Evolutionary conservation across 768 basidiomycete genomes (phyloP).

Genomic region (Hericium alpestre): DNA sequence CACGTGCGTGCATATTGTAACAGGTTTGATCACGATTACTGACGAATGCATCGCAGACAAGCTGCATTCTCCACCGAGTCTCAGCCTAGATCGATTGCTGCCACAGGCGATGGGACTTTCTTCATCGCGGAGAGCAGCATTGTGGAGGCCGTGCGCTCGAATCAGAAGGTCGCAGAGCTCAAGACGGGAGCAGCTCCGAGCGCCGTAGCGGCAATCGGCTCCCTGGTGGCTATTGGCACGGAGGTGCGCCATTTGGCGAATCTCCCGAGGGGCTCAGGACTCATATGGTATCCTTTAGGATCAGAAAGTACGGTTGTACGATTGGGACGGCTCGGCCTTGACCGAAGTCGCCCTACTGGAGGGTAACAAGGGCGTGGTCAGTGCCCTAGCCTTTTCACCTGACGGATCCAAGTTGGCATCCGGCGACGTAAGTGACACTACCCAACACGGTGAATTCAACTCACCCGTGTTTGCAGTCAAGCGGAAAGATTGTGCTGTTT

Average conservation of each 20-base stretch:
- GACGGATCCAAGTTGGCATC: slow-evolving; percentile 67
- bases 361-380: slow-evolving; percentile 60
- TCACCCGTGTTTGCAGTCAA: slow-evolving; percentile 37
- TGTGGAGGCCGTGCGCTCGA: slow-evolving; percentile 59
- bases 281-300: slow-evolving; percentile 33
- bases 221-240: slow-evolving; percentile 59
- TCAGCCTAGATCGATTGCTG: slow-evolving; percentile 62
- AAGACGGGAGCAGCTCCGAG: slow-evolving; percentile 43
- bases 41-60: slow-evolving; percentile 26
- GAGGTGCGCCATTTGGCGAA: slow-evolving; percentile 38
- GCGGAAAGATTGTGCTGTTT: slow-evolving; percentile 73
- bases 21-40: neutral
- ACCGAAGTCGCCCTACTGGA: slow-evolving; percentile 48
- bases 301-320: slow-evolving; percentile 60
- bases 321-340: slow-evolving; percentile 59
- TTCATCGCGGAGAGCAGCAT: slow-evolving; percentile 50
- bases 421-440: slow-evolving; percentile 62
- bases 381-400: slow-evolving; percentile 68
- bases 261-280: neutral
- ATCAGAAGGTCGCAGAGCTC: slow-evolving; percentile 55
- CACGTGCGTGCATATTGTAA: slow-evolving; percentile 29
- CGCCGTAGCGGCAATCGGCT: slow-evolving; percentile 42
- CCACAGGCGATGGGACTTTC: slow-evolving; percentile 47
- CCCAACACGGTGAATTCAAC: neutral
- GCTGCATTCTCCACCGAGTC: slow-evolving; percentile 41